Base-by-base conservation (phyloP, 495 filamentous ascomycete genomes). In the Glarea lozoyensis region DNA sequence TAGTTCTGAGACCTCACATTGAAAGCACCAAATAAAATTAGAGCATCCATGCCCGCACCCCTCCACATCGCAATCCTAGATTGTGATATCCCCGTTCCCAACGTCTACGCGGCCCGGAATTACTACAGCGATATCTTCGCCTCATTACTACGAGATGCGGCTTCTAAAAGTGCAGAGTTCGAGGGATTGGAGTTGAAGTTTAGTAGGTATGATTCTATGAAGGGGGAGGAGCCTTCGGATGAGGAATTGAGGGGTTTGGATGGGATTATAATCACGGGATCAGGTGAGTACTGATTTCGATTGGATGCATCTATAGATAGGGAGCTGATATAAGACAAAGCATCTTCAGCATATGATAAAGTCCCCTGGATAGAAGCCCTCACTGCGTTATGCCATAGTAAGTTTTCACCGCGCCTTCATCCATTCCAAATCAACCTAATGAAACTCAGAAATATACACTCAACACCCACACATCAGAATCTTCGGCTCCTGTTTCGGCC, bases 401-500 rank as follows among this genome's bases (percentile, higher is more conserved):
- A 15, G 24, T 33, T 5, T 9, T 4, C 24, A 16, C 13, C n/a
- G n/a, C 17, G 15, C 24, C n/a, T 13, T 4, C n/a, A 11, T 30
- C 27, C 21, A 31, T 6, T 67, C 39, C 50, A 78, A 37, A 61
- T 84, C 31, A 55, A 62, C 36, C 64, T n/a, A 19, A 42, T 50
- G 13, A 54, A 52, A 23, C 69, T 90, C n/a, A 72, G 76, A 19
- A 59, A 88, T 16, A 66, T 94, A 64, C 33, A 37, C 3, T 0
- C 18, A 59, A 0, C 66, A 58, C 40, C 67, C 67, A 1, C 24
- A 55, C n/a, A 59, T 71, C 4, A 64, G 62, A 45, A 43, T 70
- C 6, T 70, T 71, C 17, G 88, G 86, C 16, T 72, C 89, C 31
- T 94, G 88, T 57, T 94, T 88, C 57, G 89, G 88, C 10, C 89